Base-by-base conservation (phyloP, 192 early-diverging fungal species). In the Allomyces macrogynus region DNA sequence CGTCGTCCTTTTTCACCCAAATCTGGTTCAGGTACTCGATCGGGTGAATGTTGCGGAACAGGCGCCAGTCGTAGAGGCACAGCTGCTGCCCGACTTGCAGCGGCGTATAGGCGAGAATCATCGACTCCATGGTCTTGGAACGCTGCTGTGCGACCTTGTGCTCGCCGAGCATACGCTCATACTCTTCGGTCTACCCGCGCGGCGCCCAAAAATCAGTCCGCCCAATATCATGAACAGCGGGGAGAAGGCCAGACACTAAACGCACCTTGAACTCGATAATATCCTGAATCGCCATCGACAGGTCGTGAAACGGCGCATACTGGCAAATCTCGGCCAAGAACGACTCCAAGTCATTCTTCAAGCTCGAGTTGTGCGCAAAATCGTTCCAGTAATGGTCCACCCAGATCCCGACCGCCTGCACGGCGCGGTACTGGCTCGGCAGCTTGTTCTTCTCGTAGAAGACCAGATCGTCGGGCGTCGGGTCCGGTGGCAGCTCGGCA, bases 1-100 rank as follows among this genome's bases (percentile, higher is more conserved):
- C 68, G 43, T 70, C 68, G 22, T 18, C 67, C 24, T 75, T 62
- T 26, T 72, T 76, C 61, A 73, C 72, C 80, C 80, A 84, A 18
- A 84, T 84, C 68, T 77, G 68, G 62, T 81, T 78, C 63, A 84
- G 67, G 63, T 80, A 77, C 68, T 84, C 82, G 49, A 81, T 84
- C 12, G 80, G 78, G 64, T 84, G 80, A 64, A 84, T 82, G 65
- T 76, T 78, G 65, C 68, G 64, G 66, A 84, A 84, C 20, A 84
- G 66, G 26, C 77, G 73, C 62, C 70, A 77, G 66, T 83, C 70
- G 70, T 80, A 73, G 5, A 83, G 64, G 67, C 80, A 80, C n/a
- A 83, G 70, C 64, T 82, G 77, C 57, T 77, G 72, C 23, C 66
- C 69, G 20, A 83, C 43, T 5, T 77, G 71, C 49, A 77, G 75